Evolutionary conservation across 768 basidiomycete genomes (phyloP), one percentile per base, ranked within the genome.

Genomic region (Leucogyrophana mollusca): DNA sequence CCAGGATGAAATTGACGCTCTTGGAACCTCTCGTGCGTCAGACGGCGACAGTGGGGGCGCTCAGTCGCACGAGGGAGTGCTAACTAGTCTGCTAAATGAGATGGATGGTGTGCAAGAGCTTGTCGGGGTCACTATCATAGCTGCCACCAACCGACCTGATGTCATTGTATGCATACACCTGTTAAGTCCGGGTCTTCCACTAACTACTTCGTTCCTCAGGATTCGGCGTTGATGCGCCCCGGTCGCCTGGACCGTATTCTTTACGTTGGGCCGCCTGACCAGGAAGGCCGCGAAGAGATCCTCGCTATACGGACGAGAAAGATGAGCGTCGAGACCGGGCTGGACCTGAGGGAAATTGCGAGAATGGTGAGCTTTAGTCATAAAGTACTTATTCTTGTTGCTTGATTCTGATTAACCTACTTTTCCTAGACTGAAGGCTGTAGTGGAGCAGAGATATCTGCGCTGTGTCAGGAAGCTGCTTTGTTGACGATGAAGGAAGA

Each of bases 31-130:
- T 1, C 80, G 96, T 24, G 73, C 75, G 0, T 60, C 70, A 0
- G 79, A 82, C 36, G 62, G 60, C 6, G 78, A 82, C 13, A 67
- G 70, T 2, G 82, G 83, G 34, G 64, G 70, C 4, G 66, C 71
- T 1, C 76, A 78, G 0, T 74, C 82, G 0, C 87, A 93, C 55
- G 87, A 91, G 55, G 94, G 96, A 7, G 92, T 97, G 10, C 75
- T 99, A 7, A 94, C 94, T 2, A 95, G 85, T 50, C 73, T 99
- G 10, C 64, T 99, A 46, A 98, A 95, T 60, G 96, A 99, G 62
- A 98, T 98, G 93, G 96, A 98, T 59, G 96, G 96, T 16, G 89
- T 98, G 1, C 91, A 97, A 66, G 93, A 95, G 66, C 73, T 98
- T 16, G 73, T 87, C 14, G 94, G 94, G 0, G 96, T 99, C n/a